Evolutionary conservation across 2,329 filamentous ascomycete species (phyloP).

Genomic region (Sporothrix sp.): DNA sequence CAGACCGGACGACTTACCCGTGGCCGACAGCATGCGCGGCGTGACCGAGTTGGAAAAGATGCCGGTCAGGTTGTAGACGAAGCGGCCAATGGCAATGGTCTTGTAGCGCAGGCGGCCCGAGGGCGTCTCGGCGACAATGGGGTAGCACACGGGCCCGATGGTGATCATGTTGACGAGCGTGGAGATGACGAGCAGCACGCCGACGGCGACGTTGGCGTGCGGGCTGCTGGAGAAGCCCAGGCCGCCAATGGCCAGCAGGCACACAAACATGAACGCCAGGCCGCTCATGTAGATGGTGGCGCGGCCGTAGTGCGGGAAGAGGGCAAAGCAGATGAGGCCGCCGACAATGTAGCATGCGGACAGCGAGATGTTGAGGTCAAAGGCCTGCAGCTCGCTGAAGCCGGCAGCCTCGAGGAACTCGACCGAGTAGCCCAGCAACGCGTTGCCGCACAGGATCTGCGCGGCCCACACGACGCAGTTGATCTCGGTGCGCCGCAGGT

Average conservation of each 20-base stretch:
- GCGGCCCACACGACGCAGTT: constrained; percentile 29
- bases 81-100: constrained; percentile 25
- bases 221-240: constrained; percentile 10
- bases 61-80: constrained; percentile 22
- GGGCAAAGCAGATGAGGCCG: constrained; percentile 13
- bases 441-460: constrained; percentile 24
- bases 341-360: constrained; percentile 22
- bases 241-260: constrained; percentile 19
- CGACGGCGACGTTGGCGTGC: constrained; percentile 6
- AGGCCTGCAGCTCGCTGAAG: constrained; percentile 23
- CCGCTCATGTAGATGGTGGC: constrained; percentile 17
- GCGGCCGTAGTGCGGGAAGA: constrained; percentile 15
- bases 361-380: constrained; percentile 26
- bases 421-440: constrained; percentile 26
- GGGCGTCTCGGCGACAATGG: constrained; percentile 26
- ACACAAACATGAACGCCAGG: constrained; percentile 7
- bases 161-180: constrained; percentile 27
- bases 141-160: constrained; percentile 29
- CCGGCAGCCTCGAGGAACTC: constrained; percentile 21
- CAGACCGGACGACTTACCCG: constrained; percentile 12
- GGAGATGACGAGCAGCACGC: constrained; percentile 12
- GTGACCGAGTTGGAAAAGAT: constrained; percentile 14
- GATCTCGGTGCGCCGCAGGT: constrained; percentile 37
- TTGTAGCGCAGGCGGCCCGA: constrained; percentile 28
- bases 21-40: background rate